These are phyloP conservation scores for Warburgia ugandensis DNA, from an alignment of 164 flowering plant species.

Conservation along the genomic window DNA sequence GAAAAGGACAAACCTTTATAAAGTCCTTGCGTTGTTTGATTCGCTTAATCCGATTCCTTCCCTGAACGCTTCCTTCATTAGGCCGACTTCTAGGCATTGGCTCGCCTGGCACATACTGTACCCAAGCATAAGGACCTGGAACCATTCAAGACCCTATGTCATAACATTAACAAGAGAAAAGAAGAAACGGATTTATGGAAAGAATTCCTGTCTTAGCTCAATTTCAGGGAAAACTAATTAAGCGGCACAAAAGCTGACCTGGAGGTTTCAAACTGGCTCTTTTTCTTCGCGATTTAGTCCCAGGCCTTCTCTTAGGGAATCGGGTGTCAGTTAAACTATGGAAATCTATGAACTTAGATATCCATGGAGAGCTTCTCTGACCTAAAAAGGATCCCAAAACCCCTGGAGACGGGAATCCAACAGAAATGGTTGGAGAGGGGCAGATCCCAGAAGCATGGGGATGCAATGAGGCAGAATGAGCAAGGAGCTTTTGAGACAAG, in stretches of 20 bases:
- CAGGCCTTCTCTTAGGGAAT: conserved; percentile 68
- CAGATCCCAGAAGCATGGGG: no score
- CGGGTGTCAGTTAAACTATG: conserved; percentile 75
- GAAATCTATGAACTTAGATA: no score
- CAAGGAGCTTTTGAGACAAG: no score
- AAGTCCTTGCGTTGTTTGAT: conserved; percentile 50
- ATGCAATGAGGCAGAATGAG: no score
- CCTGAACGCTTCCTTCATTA: conserved; percentile 71
- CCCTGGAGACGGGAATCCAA: no score
- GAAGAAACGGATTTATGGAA: no score
- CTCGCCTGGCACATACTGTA: conserved; percentile 52
- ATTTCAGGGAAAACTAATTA: background rate
- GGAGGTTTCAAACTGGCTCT: conserved; percentile 64
- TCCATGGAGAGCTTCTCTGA: no score
- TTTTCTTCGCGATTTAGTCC: conserved; percentile 43
- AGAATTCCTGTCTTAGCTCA: no score
- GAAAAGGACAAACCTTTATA: conserved; percentile 36
- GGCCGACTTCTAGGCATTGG: conserved; percentile 56
- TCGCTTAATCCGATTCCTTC: conserved; percentile 78
- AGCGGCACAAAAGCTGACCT: conserved; percentile 24
- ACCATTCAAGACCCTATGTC: no score
- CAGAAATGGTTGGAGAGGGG: no score
- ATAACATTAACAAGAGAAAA: no score
- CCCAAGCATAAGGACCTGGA: conserved; percentile 85
- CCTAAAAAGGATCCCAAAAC: no score